These are phyloP conservation scores for Penicillium fimorum DNA, from an alignment of 495 filamentous ascomycete species.

Conservation along the genomic window DNA sequence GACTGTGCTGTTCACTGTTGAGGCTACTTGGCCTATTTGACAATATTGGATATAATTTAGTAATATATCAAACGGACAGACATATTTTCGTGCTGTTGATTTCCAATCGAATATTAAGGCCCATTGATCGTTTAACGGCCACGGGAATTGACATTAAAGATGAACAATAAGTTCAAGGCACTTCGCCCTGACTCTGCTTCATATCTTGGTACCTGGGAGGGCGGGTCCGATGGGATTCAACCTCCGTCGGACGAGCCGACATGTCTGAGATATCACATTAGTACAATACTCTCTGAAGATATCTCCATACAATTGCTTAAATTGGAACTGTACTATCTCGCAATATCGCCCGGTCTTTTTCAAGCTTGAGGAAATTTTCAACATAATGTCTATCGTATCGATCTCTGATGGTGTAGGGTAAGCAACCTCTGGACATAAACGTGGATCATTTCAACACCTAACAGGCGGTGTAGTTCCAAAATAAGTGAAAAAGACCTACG, in stretches of 20 bases:
- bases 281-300: not conserved
- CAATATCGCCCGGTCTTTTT: not conserved
- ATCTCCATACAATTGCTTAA: not conserved
- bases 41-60: too few relatives aligned
- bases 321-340: not conserved
- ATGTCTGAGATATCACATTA: not conserved
- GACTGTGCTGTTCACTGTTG: not conserved
- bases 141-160: not conserved
- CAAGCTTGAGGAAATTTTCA: not conserved
- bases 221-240: not conserved
- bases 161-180: not conserved
- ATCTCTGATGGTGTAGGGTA: not conserved
- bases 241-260: not conserved
- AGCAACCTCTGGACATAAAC: not conserved
- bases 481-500: slow-evolving; percentile 15
- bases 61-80: too few relatives aligned
- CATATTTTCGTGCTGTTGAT: not conserved
- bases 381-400: not conserved
- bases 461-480: slow-evolving; percentile 17
- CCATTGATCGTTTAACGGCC: not conserved
- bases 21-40: not conserved
- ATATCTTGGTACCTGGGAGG: not conserved
- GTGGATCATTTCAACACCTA: not conserved
- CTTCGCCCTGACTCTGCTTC: not conserved
- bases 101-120: not conserved